Conservation (phyloP, 2,329 filamentous ascomycete genomes). For the Apiospora kogelbergensis region DNA sequence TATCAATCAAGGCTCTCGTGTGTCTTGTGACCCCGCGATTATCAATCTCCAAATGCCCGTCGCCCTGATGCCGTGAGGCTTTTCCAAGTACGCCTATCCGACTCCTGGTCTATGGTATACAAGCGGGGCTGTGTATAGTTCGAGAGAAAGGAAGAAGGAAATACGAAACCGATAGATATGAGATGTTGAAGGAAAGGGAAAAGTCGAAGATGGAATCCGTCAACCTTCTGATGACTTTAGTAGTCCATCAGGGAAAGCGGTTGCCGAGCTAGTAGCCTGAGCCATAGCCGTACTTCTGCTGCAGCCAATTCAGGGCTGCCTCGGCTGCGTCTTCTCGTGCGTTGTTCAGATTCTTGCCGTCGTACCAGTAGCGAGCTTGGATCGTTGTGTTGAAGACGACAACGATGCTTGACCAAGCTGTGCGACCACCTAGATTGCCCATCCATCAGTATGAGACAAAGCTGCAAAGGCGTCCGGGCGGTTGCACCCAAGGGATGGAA, state of each 20-base stretch:
- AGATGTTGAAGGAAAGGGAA: background rate
- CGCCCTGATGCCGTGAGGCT: background rate
- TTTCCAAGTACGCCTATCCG: background rate
- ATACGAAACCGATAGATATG: background rate
- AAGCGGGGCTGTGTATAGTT: background rate
- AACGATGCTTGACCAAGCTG: slow-evolving; percentile 84
- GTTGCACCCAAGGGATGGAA: background rate
- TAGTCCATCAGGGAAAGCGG: background rate
- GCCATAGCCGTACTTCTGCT: background rate
- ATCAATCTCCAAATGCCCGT: background rate
- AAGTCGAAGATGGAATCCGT: background rate
- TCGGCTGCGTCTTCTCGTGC: slow-evolving; percentile 91
- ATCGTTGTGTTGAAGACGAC: slow-evolving; percentile 66
- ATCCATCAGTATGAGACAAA: background rate
- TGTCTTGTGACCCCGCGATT: background rate
- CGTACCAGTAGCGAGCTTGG: slow-evolving; percentile 86
- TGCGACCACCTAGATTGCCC: slow-evolving; percentile 68
- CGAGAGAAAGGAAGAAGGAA: background rate
- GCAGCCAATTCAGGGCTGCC: slow-evolving; percentile 64
- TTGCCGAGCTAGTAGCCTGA: background rate
- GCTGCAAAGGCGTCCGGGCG: background rate
- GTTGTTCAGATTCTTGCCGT: slow-evolving; percentile 83
- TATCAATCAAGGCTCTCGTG: background rate
- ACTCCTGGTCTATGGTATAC: background rate
- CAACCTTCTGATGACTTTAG: background rate